Evolutionary conservation across 2,329 filamentous ascomycete genomes (phyloP), one percentile per base, ranked within the genome.

Genomic region (Colletotrichum theobromicola): DNA sequence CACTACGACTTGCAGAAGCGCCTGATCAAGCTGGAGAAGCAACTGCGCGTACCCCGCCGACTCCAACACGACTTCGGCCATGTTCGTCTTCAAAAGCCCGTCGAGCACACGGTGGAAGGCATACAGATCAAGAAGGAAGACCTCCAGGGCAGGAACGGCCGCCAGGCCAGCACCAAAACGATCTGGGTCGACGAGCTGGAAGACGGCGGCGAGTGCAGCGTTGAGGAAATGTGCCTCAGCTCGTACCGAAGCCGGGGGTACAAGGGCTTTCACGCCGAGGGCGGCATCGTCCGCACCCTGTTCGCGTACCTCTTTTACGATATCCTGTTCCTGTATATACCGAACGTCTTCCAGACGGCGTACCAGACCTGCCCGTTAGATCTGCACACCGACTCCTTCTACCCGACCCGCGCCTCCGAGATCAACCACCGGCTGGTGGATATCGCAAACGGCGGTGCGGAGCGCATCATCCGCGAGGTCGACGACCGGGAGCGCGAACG

Each of bases 1-100:
- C 96, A 99, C 81, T 95, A 98, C 80, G 96, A 98, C 79, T 86
- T 99, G 8, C 96, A 98, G 82, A 98, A 98, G 83, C 93, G 97
- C 2, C 91, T 98, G n/a, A 90, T 91, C 64, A 98, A 98, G 84
- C 90, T 99, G 1, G 97, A 99, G 83, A 96, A 92, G 80, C 90
- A 91, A 42, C 87, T 98, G 8, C 95, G 94, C 75, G 90, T 98
- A 26, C 93, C 95, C 0, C 95, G 95, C 80, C 91, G 97, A 24
- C 89, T 95, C 58, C 96, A 98, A 80, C 97, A 99, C 83, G 94
- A 98, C 81, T 99, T 99, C 83, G 92, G 93, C 0, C 95, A 98
- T 83, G 94, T 97, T 5, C 90, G 91, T 46, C 89, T 99, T 3
- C 89, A 90, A 7, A 93, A 94, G 77, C 94, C 97, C 0, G 87